Conservation (phyloP, 805 yeast species). For the Candida sithepensis region DNA sequence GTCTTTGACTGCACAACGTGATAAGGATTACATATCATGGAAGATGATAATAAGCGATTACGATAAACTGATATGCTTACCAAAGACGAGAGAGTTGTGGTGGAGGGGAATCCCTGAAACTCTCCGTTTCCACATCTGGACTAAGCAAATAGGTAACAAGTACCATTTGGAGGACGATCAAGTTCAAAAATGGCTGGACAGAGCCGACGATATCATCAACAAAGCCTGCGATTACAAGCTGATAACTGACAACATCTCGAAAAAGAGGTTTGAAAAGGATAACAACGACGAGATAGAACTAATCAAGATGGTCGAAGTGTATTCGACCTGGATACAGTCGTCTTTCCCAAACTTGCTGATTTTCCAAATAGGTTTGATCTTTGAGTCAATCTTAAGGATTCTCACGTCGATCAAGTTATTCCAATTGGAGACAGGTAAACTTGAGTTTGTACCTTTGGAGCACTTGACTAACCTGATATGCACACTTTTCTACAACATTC, state of each 20-base stretch:
- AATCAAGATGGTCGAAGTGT: conserved; percentile 20
- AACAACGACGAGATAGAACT: conserved; percentile 7
- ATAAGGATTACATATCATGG: conserved; percentile 42
- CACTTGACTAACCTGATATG: conserved; percentile 25
- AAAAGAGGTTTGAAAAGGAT: conserved; percentile 13
- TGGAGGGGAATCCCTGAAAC: conserved; percentile 54
- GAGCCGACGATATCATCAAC: conserved; percentile 20
- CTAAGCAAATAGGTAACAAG: conserved; percentile 38
- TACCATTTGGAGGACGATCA: conserved; percentile 23
- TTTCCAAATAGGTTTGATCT: conserved; percentile 29
- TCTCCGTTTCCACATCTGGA: conserved; percentile 50
- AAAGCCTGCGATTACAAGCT: conserved; percentile 30
- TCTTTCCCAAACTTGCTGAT: conserved; percentile 26
- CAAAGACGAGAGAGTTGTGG: conserved; percentile 50
- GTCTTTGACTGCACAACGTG: conserved; percentile 31
- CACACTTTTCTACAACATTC: conserved; percentile 23
- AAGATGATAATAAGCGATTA: conserved; percentile 36
- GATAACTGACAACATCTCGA: conserved; percentile 13
- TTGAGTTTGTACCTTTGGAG: conserved; percentile 12
- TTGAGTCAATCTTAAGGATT: conserved; percentile 27
- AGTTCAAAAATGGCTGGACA: conserved; percentile 9
- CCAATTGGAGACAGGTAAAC: conserved; percentile 7
- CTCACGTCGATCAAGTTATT: conserved; percentile 19
- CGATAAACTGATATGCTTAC: conserved; percentile 30
- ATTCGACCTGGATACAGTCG: conserved; percentile 21